Evolutionary conservation across 352 stramenopile species (phyloP).

Genomic region (Halophytophthora batemanensis): DNA sequence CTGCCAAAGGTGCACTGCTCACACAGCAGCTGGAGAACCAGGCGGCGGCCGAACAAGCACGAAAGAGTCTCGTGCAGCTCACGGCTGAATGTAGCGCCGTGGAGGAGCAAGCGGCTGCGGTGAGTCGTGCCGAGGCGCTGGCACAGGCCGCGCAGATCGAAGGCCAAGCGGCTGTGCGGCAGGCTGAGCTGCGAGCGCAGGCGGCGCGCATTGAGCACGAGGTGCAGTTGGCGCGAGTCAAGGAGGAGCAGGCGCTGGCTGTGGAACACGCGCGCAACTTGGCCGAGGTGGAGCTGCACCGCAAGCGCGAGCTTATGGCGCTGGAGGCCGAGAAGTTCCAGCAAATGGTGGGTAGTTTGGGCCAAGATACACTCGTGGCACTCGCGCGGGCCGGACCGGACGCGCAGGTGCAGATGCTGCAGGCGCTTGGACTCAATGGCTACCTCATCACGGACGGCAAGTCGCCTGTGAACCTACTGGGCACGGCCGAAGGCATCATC

Average conservation of each 20-base stretch:
- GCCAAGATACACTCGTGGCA: slow-evolving; percentile 73
- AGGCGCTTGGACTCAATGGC: slow-evolving; percentile 69
- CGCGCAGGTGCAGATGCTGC: slow-evolving; percentile 76
- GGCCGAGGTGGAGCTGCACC: slow-evolving; percentile 61
- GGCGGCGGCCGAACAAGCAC: slow-evolving; percentile 60
- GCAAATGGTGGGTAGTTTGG: slow-evolving; percentile 74
- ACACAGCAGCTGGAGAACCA: slow-evolving; percentile 82
- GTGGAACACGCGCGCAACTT: slow-evolving; percentile 55
- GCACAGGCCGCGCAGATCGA: slow-evolving; percentile 76
- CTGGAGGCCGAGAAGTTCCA: slow-evolving; percentile 83
- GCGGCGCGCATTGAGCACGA: slow-evolving; percentile 74
- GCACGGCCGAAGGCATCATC: slow-evolving; percentile 71
- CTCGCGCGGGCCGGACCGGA: slow-evolving; percentile 68
- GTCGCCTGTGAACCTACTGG: slow-evolving; percentile 73
- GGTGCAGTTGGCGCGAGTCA: slow-evolving; percentile 42
- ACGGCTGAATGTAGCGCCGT: slow-evolving; percentile 69
- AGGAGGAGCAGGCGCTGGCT: slow-evolving; percentile 64
- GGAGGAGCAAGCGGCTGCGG: slow-evolving; percentile 59
- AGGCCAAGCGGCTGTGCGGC: slow-evolving; percentile 59
- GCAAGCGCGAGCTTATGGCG: slow-evolving; percentile 76
- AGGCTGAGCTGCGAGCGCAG: slow-evolving; percentile 62
- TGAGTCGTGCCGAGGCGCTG: slow-evolving; percentile 53
- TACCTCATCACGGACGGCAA: slow-evolving; percentile 86
- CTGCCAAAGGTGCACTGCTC: slow-evolving; percentile 65
- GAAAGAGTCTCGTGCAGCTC: slow-evolving; percentile 75